Evolutionary conservation across 2,329 filamentous ascomycete species (phyloP).

Genomic region (Monosporascus cannonballus): DNA sequence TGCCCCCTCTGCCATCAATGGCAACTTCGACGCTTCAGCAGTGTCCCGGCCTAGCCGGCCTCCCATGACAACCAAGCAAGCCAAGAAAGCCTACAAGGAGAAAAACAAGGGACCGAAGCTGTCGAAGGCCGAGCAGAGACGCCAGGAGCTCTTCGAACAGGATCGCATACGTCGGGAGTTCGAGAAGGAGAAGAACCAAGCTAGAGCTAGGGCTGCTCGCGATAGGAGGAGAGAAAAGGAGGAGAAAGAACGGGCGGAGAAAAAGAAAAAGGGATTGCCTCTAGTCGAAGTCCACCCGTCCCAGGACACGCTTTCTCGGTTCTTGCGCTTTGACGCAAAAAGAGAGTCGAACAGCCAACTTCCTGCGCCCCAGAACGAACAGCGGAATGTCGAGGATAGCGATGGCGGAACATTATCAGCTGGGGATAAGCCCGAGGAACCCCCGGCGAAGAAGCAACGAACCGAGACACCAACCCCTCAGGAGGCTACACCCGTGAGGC

Average conservation of each 20-base stretch:
- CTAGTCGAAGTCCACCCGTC: slow-evolving; percentile 49
- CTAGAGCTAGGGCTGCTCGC: slow-evolving; percentile 41
- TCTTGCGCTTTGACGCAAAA: slow-evolving; percentile 30
- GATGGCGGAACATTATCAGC: slow-evolving; percentile 4
- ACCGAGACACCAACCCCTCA: slow-evolving; percentile 2
- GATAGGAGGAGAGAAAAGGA: slow-evolving; percentile 54
- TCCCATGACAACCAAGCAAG: slow-evolving; percentile 45
- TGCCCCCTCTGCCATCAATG: slow-evolving; percentile 18
- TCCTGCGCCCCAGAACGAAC: background rate
- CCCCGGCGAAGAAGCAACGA: slow-evolving; percentile 13
- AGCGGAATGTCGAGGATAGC: background rate
- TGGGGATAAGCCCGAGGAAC: slow-evolving; percentile 6
- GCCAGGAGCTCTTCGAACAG: slow-evolving; percentile 39
- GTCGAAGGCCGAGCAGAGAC: slow-evolving; percentile 37
- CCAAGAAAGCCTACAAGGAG: slow-evolving; percentile 39
- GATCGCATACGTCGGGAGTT: slow-evolving; percentile 48
- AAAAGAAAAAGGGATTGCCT: slow-evolving; percentile 46
- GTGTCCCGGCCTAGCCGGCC: slow-evolving; percentile 18
- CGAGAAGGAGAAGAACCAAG: slow-evolving; percentile 41
- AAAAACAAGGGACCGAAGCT: slow-evolving; percentile 34
- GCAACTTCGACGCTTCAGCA: slow-evolving; percentile 5
- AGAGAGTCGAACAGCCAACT: slow-evolving; percentile 4
- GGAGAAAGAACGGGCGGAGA: slow-evolving; percentile 40
- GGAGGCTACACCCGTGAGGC: slow-evolving; percentile 2
- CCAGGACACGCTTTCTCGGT: slow-evolving; percentile 51